Evolutionary conservation across 2,329 filamentous ascomycete genomes (phyloP).

Genomic region (Trichoderma asperellum): DNA sequence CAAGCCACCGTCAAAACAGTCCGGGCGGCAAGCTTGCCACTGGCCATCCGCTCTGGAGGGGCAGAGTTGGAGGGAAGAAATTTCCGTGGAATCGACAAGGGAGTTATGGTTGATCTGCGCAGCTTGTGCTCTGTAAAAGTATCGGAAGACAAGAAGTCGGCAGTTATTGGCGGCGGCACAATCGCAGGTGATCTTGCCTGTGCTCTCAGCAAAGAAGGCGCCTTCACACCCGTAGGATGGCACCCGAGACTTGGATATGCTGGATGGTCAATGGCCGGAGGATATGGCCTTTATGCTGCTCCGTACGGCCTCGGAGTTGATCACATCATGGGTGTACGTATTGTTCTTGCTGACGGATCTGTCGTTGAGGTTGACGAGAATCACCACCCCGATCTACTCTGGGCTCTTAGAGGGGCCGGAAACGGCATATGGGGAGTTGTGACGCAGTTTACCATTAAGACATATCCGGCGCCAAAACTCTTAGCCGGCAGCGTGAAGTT

Average conservation of each 20-base stretch:
- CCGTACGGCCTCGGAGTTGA: constrained; percentile 11
- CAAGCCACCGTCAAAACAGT: background rate
- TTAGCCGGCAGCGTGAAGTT: background rate
- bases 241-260: constrained; percentile 11
- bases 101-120: constrained; percentile 1
- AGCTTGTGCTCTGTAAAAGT: background rate
- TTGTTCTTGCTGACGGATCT: constrained; percentile 2
- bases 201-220: background rate
- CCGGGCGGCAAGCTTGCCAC: background rate
- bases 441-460: constrained; percentile 36
- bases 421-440: constrained; percentile 36
- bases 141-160: background rate
- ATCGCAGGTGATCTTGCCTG: background rate
- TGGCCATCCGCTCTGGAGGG: constrained; percentile 8
- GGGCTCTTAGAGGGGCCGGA: constrained; percentile 38
- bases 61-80: constrained; percentile 6
- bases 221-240: constrained; percentile 13
- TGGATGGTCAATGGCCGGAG: constrained; percentile 14
- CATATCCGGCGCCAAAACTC: constrained; percentile 30
- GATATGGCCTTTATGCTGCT: constrained; percentile 16
- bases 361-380: background rate
- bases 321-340: background rate
- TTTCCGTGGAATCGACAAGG: background rate
- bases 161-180: background rate
- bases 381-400: constrained; percentile 34